These are phyloP conservation scores for Tremellales sp. DNA, from an alignment of 1,284 basidiomycete genomes.

Conservation along the genomic window DNA sequence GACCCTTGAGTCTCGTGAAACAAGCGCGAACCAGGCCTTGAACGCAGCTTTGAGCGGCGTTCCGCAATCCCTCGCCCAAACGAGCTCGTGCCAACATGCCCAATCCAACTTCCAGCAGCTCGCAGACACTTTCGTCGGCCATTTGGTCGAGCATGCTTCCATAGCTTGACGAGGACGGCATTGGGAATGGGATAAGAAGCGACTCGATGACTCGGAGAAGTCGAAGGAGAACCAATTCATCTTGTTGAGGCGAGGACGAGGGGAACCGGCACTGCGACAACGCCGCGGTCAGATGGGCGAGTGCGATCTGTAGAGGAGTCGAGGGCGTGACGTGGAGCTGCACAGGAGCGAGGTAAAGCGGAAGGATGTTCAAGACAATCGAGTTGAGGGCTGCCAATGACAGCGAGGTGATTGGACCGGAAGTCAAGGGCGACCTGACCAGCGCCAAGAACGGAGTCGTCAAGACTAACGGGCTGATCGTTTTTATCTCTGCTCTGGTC, in stretches of 20 bases:
- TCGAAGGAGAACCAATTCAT: slow-evolving; percentile 90
- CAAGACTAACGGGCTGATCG: slow-evolving; percentile 56
- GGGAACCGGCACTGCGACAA: slow-evolving; percentile 97
- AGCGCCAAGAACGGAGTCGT: slow-evolving; percentile 89
- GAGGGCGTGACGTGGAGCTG: slow-evolving; percentile 23
- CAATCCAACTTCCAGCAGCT: slow-evolving; percentile 95
- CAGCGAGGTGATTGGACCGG: slow-evolving; percentile 87
- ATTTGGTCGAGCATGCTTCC: slow-evolving; percentile 52
- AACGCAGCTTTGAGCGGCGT: slow-evolving; percentile 93
- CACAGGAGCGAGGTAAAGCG: slow-evolving; percentile 37
- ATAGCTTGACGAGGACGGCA: slow-evolving; percentile 13
- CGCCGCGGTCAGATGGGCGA: slow-evolving; percentile 81
- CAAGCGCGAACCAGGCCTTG: slow-evolving; percentile 77
- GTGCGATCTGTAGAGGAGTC: slow-evolving; percentile 52
- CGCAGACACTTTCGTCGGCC: slow-evolving; percentile 92
- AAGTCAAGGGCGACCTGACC: slow-evolving; percentile 85
- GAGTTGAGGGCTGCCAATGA: slow-evolving; percentile 82
- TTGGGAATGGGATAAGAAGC: slow-evolving; percentile 58
- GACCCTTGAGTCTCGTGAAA: slow-evolving; percentile 66
- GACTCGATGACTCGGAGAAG: slow-evolving; percentile 89
- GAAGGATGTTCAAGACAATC: slow-evolving; percentile 73
- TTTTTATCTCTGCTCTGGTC: slow-evolving; percentile 56
- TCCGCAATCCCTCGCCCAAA: slow-evolving; percentile 65
- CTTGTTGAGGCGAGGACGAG: slow-evolving; percentile 88
- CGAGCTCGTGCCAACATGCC: slow-evolving; percentile 97